phyloP scores from a whole-genome alignment of 495 filamentous ascomycete genomes.

The Aspergillus panamensis region DNA sequence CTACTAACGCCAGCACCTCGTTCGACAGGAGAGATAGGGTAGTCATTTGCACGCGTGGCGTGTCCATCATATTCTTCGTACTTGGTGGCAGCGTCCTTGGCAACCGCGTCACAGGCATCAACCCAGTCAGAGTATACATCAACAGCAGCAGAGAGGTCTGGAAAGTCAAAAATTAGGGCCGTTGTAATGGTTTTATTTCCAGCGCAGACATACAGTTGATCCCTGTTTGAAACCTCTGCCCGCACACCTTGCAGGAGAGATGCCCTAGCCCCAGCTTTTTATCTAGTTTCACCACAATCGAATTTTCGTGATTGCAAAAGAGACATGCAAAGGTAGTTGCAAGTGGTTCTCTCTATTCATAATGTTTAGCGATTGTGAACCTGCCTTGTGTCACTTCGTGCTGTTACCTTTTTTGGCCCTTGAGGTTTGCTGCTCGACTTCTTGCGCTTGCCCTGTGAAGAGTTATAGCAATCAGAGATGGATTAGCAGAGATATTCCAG shows the following conservation, averaged over 20 bases:
- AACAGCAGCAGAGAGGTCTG: slow-evolving; percentile 82
- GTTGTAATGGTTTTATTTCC: neutral
- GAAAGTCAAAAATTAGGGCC: neutral
- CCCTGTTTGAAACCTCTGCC: slow-evolving; percentile 83
- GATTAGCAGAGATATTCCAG: neutral
- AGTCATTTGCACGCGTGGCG: slow-evolving; percentile 21
- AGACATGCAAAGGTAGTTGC: slow-evolving; percentile 87
- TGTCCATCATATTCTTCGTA: slow-evolving; percentile 47
- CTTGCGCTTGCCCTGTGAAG: slow-evolving; percentile 82
- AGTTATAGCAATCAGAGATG: slow-evolving; percentile 6
- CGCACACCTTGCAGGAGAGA: slow-evolving; percentile 87
- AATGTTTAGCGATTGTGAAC: slow-evolving; percentile 7
- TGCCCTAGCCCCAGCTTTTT: slow-evolving; percentile 84
- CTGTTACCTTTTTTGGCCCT: slow-evolving; percentile 72
- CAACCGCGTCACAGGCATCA: slow-evolving; percentile 85
- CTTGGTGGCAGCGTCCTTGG: slow-evolving; percentile 56
- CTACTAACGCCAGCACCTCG: slow-evolving; percentile 17
- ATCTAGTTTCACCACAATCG: slow-evolving; percentile 82
- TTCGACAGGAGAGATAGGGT: slow-evolving; percentile 16
- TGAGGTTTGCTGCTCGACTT: slow-evolving; percentile 82
- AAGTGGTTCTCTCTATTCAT: slow-evolving; percentile 73
- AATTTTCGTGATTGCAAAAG: slow-evolving; percentile 96
- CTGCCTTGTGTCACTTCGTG: neutral
- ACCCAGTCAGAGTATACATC: slow-evolving; percentile 99
- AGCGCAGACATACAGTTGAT: slow-evolving; percentile 76